A percentile compares a stretch with the other conserved stretches of the same genome.
Conservation (phyloP, 1,284 basidiomycete genomes). For the Boletellus deceptivus region DNA sequence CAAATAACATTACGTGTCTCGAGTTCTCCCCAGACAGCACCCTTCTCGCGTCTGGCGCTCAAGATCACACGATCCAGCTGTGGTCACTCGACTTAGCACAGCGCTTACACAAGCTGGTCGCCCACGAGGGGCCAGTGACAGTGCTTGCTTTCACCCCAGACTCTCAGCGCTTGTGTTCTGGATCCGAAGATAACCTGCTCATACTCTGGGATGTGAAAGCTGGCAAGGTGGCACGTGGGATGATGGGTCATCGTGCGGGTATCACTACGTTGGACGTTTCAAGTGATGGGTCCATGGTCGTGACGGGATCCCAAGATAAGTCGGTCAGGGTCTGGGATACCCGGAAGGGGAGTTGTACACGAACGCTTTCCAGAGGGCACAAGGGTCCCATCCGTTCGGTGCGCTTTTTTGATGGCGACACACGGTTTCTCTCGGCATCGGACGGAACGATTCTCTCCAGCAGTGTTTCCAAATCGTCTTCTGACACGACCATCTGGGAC, state of each 20-base stretch:
- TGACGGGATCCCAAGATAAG: constrained; percentile 13
- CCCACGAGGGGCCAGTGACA: constrained; percentile 12
- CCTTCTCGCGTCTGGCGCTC: constrained; percentile 13
- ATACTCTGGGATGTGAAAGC: constrained; percentile 8
- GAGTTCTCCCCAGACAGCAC: constrained; percentile 16
- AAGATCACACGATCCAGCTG: constrained; percentile 14
- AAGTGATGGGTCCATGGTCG: constrained; percentile 9
- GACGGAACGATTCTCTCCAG: constrained; percentile 4
- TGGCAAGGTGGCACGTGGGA: constrained; percentile 10
- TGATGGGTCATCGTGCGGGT: constrained; percentile 12
- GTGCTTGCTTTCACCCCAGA: constrained; percentile 4
- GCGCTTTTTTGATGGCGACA: constrained; percentile 12
- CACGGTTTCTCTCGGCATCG: constrained; percentile 9
- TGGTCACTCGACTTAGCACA: constrained; percentile 13
- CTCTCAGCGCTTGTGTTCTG: constrained; percentile 8
- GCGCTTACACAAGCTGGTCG: constrained; percentile 2
- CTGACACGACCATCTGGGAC: constrained; percentile 8
- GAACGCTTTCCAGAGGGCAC: constrained; percentile 10
- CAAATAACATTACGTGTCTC: constrained; percentile 9
- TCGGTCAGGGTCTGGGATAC: constrained; percentile 18
- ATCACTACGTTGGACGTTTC: constrained; percentile 9
- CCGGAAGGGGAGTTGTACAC: constrained; percentile 11
- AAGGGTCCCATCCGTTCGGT: constrained; percentile 9
- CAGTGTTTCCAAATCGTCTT: constrained; percentile 4
- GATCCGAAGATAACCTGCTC: constrained; percentile 14